Percentiles rank a stretch among this genome's conserved stretches.
Evolutionary conservation across 768 basidiomycete species (phyloP).

Genomic region (Podaxis mareebaensis): DNA sequence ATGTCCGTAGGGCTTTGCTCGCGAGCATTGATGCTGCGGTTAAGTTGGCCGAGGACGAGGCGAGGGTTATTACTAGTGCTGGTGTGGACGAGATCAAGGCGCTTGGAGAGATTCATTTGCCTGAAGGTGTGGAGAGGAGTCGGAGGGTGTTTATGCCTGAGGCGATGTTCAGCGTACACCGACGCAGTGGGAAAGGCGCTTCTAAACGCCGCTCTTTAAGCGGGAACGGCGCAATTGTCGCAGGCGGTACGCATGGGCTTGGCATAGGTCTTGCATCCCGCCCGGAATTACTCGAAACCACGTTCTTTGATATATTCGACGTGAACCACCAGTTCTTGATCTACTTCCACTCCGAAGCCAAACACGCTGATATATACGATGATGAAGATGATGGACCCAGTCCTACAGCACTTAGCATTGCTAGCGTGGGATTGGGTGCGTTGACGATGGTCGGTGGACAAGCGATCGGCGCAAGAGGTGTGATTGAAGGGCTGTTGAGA

Average conservation of each 20-base stretch:
- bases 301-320: constrained; percentile 85
- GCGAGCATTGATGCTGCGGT: constrained; percentile 80
- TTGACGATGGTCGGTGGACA: constrained; percentile 89
- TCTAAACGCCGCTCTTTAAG: constrained; percentile 40
- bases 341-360: constrained; percentile 53
- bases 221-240: constrained; percentile 56
- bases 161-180: constrained; percentile 84
- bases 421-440: constrained; percentile 80
- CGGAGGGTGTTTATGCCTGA: constrained; percentile 92
- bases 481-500: constrained; percentile 79
- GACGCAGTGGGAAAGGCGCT: constrained; percentile 41
- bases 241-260: constrained; percentile 78
- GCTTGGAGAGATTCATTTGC: constrained; percentile 78
- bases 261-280: constrained; percentile 82
- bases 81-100: constrained; percentile 68
- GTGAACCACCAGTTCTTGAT: constrained; percentile 76
- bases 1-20: constrained; percentile 79
- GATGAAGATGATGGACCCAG: constrained; percentile 35
- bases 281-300: constrained; percentile 75
- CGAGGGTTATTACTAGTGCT: constrained; percentile 60
- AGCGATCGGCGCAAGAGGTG: constrained; percentile 68
- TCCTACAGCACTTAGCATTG: constrained; percentile 67
- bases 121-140: constrained; percentile 77
- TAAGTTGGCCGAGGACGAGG: constrained; percentile 79
- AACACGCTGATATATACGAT: constrained; percentile 19